Conservation (phyloP, 441 rosid species). For the Pelargonium fulgidum region DNA sequence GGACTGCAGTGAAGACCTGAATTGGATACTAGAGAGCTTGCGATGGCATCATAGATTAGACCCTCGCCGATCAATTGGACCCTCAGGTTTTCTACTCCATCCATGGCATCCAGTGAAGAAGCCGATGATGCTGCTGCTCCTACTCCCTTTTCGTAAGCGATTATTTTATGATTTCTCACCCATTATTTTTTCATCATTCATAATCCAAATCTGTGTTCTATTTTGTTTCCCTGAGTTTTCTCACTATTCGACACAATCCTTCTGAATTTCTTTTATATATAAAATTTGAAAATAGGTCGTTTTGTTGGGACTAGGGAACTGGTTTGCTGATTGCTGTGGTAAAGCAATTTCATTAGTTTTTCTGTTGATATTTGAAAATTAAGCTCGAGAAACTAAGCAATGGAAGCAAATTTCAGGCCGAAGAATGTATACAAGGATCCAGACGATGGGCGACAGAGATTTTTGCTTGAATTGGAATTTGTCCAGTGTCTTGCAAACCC, state of each 20-base stretch:
- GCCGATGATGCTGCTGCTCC: constrained; percentile 22
- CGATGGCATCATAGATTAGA: no score
- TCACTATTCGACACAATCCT: no score
- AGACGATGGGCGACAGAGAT: constrained; percentile 81
- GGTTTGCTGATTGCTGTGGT: not conserved
- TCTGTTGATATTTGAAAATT: not conserved
- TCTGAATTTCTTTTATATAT: no score
- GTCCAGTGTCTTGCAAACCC: constrained; percentile 96
- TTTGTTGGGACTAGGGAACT: not conserved
- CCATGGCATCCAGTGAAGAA: constrained; percentile 36
- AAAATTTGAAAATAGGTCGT: not conserved
- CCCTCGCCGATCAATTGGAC: no score
- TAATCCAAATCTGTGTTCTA: no score
- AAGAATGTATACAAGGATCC: constrained; percentile 72
- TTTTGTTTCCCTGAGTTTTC: no score
- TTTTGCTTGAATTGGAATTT: constrained; percentile 86
- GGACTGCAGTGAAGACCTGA: no score
- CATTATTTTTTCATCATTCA: not conserved
- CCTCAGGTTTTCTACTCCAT: not conserved
- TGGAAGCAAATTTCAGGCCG: constrained; percentile 36
- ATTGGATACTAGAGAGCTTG: no score
- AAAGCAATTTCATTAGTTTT: not conserved
- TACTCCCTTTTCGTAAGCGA: constrained; percentile 34
- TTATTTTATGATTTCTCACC: not conserved
- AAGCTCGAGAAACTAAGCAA: not conserved